phyloP scores from a whole-genome alignment of 2,329 filamentous ascomycete genomes.

The Verticillium alfalfae region DNA sequence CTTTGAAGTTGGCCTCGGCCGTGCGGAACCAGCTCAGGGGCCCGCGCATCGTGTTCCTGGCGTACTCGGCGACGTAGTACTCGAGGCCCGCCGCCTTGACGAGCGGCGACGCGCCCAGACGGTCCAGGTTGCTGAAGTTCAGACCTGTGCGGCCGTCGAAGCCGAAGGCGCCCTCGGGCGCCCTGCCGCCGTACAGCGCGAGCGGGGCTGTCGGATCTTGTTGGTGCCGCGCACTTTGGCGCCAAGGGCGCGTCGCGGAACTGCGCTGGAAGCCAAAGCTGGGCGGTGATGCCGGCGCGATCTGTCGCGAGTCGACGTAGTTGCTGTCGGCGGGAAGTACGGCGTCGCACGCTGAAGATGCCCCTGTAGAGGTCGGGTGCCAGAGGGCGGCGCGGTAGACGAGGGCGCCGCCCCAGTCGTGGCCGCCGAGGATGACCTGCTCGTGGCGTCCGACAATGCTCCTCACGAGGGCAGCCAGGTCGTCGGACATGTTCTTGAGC shows the following conservation, averaged over 20 bases:
- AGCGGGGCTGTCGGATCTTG: slow-evolving; percentile 61
- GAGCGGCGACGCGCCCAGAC: slow-evolving; percentile 34
- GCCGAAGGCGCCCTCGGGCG: slow-evolving; percentile 49
- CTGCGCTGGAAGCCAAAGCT: slow-evolving; percentile 72
- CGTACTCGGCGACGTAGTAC: slow-evolving; percentile 69
- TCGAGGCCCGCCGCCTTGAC: slow-evolving; percentile 67
- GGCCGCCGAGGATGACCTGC: slow-evolving; percentile 65
- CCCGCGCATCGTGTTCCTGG: slow-evolving; percentile 34
- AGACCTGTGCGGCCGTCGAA: slow-evolving; percentile 48
- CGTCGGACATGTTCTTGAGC: slow-evolving; percentile 62
- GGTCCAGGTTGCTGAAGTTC: slow-evolving; percentile 30
- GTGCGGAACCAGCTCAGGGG: slow-evolving; percentile 88
- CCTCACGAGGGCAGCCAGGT: slow-evolving; percentile 62
- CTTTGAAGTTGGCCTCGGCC: slow-evolving; percentile 64
- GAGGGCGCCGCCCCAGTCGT: slow-evolving; percentile 76
- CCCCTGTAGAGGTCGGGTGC: slow-evolving; percentile 63
- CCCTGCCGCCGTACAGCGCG: slow-evolving; percentile 59
- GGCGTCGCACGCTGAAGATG: slow-evolving; percentile 73
- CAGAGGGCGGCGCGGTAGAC: slow-evolving; percentile 66
- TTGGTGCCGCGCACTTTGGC: slow-evolving; percentile 34
- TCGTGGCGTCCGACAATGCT: slow-evolving; percentile 35
- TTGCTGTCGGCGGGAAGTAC: slow-evolving; percentile 46
- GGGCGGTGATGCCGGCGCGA: slow-evolving; percentile 45
- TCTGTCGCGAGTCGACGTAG: slow-evolving; percentile 51
- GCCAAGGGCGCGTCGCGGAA: slow-evolving; percentile 60